phyloP scores from a whole-genome alignment of 352 stramenopile genomes.

The Phytopythium boreale region DNA sequence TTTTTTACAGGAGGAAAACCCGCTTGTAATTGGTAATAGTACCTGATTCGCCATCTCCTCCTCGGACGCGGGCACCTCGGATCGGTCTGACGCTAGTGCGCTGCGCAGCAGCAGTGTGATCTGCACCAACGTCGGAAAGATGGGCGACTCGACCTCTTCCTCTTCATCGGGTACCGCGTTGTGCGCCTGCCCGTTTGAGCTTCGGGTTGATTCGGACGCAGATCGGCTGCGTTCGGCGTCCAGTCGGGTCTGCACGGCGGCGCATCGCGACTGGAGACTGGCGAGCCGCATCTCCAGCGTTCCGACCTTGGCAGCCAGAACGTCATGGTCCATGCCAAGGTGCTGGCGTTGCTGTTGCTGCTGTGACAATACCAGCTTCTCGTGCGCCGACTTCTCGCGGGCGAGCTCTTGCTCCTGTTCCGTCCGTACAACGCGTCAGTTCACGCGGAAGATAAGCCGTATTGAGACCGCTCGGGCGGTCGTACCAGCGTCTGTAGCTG shows the following conservation, averaged over 20 bases:
- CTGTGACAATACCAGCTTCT: constrained; percentile 15
- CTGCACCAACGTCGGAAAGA: constrained; percentile 22
- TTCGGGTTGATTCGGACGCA: too few relatives aligned
- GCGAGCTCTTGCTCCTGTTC: constrained; percentile 18
- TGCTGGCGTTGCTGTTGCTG: constrained; percentile 3
- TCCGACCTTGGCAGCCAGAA: constrained; percentile 6
- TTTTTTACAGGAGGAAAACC: not conserved
- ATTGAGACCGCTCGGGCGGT: not conserved
- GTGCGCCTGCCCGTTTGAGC: too few relatives aligned
- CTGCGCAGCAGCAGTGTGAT: constrained; percentile 14
- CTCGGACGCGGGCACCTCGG: constrained; percentile 11
- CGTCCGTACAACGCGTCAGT: not conserved
- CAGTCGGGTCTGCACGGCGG: constrained; percentile 3
- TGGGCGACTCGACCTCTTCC: not conserved
- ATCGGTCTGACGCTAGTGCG: not conserved
- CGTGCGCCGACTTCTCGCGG: constrained; percentile 16
- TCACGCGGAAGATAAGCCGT: not conserved
- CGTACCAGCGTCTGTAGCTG: constrained; percentile 15
- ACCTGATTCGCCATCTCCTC: constrained; percentile 20
- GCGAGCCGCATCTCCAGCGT: constrained; percentile 14
- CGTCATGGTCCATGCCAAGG: not conserved
- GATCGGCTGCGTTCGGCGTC: not conserved
- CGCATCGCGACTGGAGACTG: constrained; percentile 11
- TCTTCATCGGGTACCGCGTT: too few relatives aligned
- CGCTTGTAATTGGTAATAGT: not conserved